Base-by-base conservation (phyloP, 495 filamentous ascomycete genomes). In the Durotheca rogersii region DNA sequence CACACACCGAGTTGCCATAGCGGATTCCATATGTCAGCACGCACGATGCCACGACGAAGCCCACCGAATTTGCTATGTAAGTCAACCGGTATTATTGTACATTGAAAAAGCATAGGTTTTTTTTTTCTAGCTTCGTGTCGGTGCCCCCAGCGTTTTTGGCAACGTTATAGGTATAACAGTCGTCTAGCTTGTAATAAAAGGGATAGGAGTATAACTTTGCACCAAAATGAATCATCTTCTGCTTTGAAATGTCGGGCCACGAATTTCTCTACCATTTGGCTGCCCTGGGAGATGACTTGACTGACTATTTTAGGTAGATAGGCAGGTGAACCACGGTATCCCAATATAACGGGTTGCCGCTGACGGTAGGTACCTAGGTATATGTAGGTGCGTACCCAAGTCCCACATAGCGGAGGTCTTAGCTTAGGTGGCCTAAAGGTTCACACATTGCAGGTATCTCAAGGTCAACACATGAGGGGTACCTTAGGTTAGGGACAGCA, bases 41-140 rank as follows among this genome's bases (percentile, higher is more conserved):
- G 31, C 37, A 41, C 58, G 62, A 65, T 54, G 58, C 62, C 54
- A 65, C 58, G 58, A 65, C 58, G 51, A 57, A 59, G 61, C 58
- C 61, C 39, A 46, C 35, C 43, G 7, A 34, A 53, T 33, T 58
- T 51, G 37, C 39, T 55, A 38, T 59, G 51, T 59, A 56, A 44
- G 48, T 53, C 41, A 61, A 36, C 53, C 41, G 61, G 61, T 64
- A 64, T n/a, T n/a, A n/a, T 34, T 58, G 50, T 58, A 64, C 47
- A 55, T 51, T 25, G 47, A 47, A 49, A 51, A 51, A 45, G 48
- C 23, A 31, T 42, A 6, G 20, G 30, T 48, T 17, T 31, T 41
- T 36, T 40, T 48, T 18, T 41, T 19, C 41, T 27, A 45, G 44
- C 35, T 53, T 58, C 44, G 55, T 36, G 44, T 44, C 6, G 20